Conservation (phyloP, 2,329 filamentous ascomycete species). For the Talaromyces atroroseus region DNA sequence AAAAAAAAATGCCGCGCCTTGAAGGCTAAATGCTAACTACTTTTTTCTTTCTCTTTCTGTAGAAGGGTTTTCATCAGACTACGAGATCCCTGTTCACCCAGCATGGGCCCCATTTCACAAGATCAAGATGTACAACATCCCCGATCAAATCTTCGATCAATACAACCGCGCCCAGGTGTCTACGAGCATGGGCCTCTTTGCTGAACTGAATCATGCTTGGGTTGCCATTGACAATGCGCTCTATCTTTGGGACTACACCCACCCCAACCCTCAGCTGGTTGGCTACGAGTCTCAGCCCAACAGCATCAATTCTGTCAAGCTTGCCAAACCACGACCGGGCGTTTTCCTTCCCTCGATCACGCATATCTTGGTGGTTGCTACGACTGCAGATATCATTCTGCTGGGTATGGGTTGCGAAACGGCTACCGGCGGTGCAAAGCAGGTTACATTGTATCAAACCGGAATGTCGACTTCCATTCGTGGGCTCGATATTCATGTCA, state of each 20-base stretch:
- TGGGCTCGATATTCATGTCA: conserved; percentile 69
- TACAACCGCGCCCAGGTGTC: conserved; percentile 82
- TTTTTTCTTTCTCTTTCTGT: conserved; percentile 14
- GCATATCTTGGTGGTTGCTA: conserved; percentile 84
- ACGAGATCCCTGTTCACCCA: conserved; percentile 64
- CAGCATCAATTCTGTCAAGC: conserved; percentile 83
- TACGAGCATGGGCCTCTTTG: conserved; percentile 93
- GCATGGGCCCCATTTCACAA: conserved; percentile 89
- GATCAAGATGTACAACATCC: conserved; percentile 79
- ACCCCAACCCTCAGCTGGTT: conserved; percentile 83
- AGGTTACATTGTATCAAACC: conserved; percentile 78
- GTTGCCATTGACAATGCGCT: conserved; percentile 91
- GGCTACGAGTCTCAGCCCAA: conserved; percentile 86
- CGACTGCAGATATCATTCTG: conserved; percentile 74
- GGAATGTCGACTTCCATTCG: conserved; percentile 74
- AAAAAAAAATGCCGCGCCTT: neutral
- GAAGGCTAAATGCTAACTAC: conserved; percentile 25
- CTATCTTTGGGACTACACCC: conserved; percentile 96
- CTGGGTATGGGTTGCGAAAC: conserved; percentile 71
- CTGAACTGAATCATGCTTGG: conserved; percentile 92
- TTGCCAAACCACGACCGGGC: conserved; percentile 75
- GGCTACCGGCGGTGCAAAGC: conserved; percentile 61
- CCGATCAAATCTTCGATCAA: conserved; percentile 85
- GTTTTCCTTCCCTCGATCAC: conserved; percentile 85
- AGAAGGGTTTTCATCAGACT: conserved; percentile 90